These are phyloP conservation scores for Xylariaceae sp. DNA, from an alignment of 2,329 filamentous ascomycete species.

Conservation along the genomic window DNA sequence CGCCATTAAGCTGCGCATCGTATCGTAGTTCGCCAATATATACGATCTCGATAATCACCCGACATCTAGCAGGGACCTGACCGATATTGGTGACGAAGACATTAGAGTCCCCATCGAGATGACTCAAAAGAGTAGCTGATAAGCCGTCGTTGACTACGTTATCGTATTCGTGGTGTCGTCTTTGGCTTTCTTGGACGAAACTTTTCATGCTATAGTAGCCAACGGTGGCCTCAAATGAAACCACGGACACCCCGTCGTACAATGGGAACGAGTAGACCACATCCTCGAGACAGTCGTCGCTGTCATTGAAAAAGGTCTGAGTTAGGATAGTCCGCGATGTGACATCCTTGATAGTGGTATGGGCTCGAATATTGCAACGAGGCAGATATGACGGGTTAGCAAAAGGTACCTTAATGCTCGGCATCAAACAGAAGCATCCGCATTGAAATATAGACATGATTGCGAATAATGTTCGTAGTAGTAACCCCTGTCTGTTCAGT, in stretches of 20 bases:
- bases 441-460: not conserved
- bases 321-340: conserved; percentile 15
- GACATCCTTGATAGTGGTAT: conserved; percentile 16
- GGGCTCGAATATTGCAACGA: not conserved
- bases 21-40: conserved; percentile 19
- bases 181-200: conserved; percentile 16
- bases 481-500: not conserved
- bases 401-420: too few species aligned
- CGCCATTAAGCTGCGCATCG: conserved; percentile 14
- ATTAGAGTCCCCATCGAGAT: conserved; percentile 13
- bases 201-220: conserved; percentile 9
- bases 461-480: not conserved
- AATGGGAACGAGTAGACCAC: conserved; percentile 18
- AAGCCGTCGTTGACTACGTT: conserved; percentile 6
- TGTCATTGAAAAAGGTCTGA: conserved; percentile 15
- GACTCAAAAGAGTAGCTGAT: conserved; percentile 15
- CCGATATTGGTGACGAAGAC: conserved; percentile 16
- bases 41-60: conserved; percentile 10
- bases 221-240: conserved; percentile 14
- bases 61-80: conserved; percentile 7
- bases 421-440: too few species aligned
- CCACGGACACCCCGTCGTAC: conserved; percentile 18
- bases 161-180: conserved; percentile 14
- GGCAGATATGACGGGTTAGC: not conserved
- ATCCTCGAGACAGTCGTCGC: not conserved